Base-by-base conservation (phyloP, 2,329 filamentous ascomycete genomes). In the Fusarium oligoseptatum region DNA sequence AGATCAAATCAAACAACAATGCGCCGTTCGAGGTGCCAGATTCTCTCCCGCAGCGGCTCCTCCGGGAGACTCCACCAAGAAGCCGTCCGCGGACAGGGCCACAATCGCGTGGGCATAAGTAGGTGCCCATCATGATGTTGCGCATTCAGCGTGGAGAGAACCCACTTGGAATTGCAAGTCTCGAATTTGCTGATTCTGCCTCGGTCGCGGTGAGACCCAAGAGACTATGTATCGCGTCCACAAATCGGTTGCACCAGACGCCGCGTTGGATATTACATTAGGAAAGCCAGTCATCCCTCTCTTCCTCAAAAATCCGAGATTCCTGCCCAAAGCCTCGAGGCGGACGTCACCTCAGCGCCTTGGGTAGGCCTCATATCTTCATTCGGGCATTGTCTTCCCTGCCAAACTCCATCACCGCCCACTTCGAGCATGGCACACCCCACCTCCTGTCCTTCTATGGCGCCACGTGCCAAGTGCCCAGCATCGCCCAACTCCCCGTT, bases 401-500 rank as follows among this genome's bases (percentile, higher is more conserved):
- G 68, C 66, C 68, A 70, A 70, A 67, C 62, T 76, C 68, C 71
- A 72, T 69, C 71, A 68, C 64, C 71, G 68, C 69, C 65, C 65
- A 71, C 70, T 48, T 66, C 57, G 63, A 68, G 66, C 64, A 66
- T 48, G 60, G 63, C 57, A 55, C 66, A 72, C 75, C 75, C 76
- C 77, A 71, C 76, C 72, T 74, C 75, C 65, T 58, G 66, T 57
- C 70, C 76, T 74, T 69, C 63, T 78, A 77, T 78, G 77, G 77
- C 77, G 77, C 77, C 77, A 78, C 77, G 77, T 78, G 75, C 77
- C 69, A 60, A 63, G 64, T 70, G 66, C 69, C 72, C 72, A 75
- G 72, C 61, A 75, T 65, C 73, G 68, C 76, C 75, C 68, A 77
- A 72, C 68, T 71, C 68, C 66, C 63, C 68, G 66, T 72, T 68